These are phyloP conservation scores for Sesbania bispinosa DNA, from an alignment of 306 rosid species.

Conservation along the genomic window DNA sequence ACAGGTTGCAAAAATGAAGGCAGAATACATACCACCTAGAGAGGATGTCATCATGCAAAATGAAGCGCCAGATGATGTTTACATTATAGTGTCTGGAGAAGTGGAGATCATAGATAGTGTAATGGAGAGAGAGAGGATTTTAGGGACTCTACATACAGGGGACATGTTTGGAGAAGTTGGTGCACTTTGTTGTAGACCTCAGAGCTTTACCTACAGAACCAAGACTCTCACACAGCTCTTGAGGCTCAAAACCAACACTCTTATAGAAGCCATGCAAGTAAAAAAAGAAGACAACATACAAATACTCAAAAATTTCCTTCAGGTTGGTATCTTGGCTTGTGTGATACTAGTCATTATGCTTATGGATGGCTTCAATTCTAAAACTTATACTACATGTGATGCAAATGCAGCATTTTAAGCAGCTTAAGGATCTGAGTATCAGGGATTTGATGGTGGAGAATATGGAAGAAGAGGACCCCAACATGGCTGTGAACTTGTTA, in stretches of 20 bases:
- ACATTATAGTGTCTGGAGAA: conserved; percentile 88
- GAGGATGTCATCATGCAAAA: conserved; percentile 83
- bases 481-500: conserved; percentile 46
- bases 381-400: not conserved
- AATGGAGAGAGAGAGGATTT: conserved; percentile 47
- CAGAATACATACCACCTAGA: conserved; percentile 89
- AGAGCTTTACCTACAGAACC: conserved; percentile 67
- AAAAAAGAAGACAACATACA: conserved; percentile 47
- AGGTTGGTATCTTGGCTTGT: conserved; percentile 40
- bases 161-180: conserved; percentile 87
- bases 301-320: conserved; percentile 68
- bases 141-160: conserved; percentile 56
- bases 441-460: conserved; percentile 41
- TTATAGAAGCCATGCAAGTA: conserved; percentile 59
- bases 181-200: conserved; percentile 70
- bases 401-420: conserved; percentile 63
- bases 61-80: conserved; percentile 77
- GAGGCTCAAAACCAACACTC: conserved; percentile 61
- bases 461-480: conserved; percentile 56
- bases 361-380: not conserved
- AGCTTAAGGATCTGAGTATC: conserved; percentile 46
- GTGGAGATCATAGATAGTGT: conserved; percentile 61
- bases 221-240: conserved; percentile 82
- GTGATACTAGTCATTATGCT: not conserved
- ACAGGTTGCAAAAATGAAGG: conserved; percentile 81